Base-by-base conservation (phyloP, 164 flowering plant species). In the Liriodendron chinense region DNA sequence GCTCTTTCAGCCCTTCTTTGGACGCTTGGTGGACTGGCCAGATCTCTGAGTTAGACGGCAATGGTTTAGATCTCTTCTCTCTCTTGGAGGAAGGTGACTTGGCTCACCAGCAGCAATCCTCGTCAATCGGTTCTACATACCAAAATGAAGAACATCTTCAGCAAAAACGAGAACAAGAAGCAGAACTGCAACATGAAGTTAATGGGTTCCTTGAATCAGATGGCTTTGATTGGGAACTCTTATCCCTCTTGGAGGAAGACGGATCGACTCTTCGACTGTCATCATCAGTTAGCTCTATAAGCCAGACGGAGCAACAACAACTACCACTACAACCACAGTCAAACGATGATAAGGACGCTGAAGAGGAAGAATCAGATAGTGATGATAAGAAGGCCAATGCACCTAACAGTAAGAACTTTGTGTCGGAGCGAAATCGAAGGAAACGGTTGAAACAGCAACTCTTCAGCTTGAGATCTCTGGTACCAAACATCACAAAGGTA, bases 401-500 rank as follows among this genome's bases (percentile, higher is more conserved):
- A 3, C n/a, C 69, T 23, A 78, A 43, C 71, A 74, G 79, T 62
- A 80, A 76, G 71, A 78, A 81, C 18, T 67, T 81, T 68, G 75
- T 81, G 7, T 78, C 84, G 9, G 84, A 81, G 75, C 71, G 84
- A 47, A 81, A 81, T 50, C 21, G 84, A 25, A 78, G 84, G 70
- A 78, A 78, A 69, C 68, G 81, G 62, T 69, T 81, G n/a, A 81
- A 75, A 12, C 77, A 78, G 47, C 81, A 78, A 43, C 70, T 81
- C 49, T 74, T 78, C 5, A 71, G 81, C 53, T 71, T 81, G 48
- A 76, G 84, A 14, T 75, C 81, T 12, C 76, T 81, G 20, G 84
- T 81, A 6, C 84, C 81, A 14, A 78, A 78, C 34, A 81, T 81
- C 70, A 76, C 84, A 1, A 81, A 81, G 81, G 84, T 81, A 68